These are phyloP conservation scores for Cyclotella atomus DNA, from an alignment of 108 stramenopile genomes.

Conservation along the genomic window DNA sequence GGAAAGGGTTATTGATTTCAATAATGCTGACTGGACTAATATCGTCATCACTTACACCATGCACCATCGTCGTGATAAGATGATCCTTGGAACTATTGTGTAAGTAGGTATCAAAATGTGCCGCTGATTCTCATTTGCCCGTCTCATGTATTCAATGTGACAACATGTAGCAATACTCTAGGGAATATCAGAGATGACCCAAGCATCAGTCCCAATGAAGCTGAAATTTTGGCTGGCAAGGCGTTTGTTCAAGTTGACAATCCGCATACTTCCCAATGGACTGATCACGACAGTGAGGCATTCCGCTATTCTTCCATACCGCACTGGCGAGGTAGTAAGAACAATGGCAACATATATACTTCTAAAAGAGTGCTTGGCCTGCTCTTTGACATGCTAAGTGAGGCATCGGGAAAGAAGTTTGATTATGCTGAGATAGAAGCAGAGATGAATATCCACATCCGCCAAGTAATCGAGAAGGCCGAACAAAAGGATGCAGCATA, in stretches of 20 bases:
- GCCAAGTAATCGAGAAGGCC: neutral
- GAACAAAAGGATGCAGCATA: neutral
- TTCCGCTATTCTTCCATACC: neutral
- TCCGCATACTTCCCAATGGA: slow-evolving; percentile 17
- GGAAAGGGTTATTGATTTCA: neutral
- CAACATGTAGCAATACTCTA: neutral
- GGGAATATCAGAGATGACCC: slow-evolving; percentile 1
- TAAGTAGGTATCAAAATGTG: too few relatives aligned
- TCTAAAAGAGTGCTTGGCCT: slow-evolving; percentile 17
- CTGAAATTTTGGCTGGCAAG: neutral
- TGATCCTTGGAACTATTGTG: slow-evolving; percentile 5
- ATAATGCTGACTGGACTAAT: neutral
- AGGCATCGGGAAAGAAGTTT: neutral
- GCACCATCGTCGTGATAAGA: slow-evolving; percentile 16
- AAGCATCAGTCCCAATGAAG: neutral
- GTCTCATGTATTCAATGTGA: too few relatives aligned
- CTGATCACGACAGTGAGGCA: neutral
- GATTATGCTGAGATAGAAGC: neutral
- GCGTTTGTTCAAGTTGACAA: slow-evolving; percentile 24
- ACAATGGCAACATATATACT: neutral
- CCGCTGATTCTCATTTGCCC: too few relatives aligned
- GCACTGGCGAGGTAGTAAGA: neutral
- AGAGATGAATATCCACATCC: slow-evolving; percentile 7
- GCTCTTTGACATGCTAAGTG: slow-evolving; percentile 10
- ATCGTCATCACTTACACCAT: slow-evolving; percentile 16